Conservation (phyloP, 345 rosid genomes). For the Gossypium australe region DNA sequence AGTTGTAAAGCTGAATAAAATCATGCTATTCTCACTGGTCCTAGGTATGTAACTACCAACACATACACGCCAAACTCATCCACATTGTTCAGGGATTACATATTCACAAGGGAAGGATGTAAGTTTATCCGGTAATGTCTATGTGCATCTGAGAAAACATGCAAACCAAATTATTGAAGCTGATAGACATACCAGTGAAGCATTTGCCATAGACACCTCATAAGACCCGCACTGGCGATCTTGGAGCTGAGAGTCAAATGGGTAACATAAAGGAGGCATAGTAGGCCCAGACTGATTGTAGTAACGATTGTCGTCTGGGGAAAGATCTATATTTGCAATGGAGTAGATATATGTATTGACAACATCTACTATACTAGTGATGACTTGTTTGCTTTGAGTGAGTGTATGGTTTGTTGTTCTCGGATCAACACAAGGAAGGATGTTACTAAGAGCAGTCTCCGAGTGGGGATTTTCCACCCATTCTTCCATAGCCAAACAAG, state of each 20-base stretch:
- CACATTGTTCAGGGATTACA: neutral
- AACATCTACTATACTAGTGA: constrained; percentile 69
- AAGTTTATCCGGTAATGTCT: neutral
- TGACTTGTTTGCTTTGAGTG: constrained; percentile 83
- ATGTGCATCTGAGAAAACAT: neutral
- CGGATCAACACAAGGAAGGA: constrained; percentile 91
- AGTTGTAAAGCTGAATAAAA: neutral
- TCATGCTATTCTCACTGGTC: too few species aligned
- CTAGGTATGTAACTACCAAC: too few species aligned
- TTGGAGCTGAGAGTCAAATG: constrained; percentile 17
- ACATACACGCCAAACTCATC: too few species aligned
- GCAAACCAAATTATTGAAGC: neutral
- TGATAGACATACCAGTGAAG: constrained; percentile 57
- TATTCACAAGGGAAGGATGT: neutral
- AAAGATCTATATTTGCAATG: constrained; percentile 72
- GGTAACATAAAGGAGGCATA: constrained; percentile 4
- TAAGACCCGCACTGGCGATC: constrained; percentile 60
- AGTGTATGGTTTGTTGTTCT: constrained; percentile 83
- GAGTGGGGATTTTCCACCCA: constrained; percentile 45
- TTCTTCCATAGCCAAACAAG: constrained; percentile 51
- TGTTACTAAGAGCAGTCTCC: constrained; percentile 31
- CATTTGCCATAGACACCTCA: constrained; percentile 73
- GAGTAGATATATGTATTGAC: constrained; percentile 78
- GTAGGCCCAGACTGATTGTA: constrained; percentile 3
- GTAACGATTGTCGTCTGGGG: constrained; percentile 14